These are phyloP conservation scores for Leptosphaerulina australis DNA, from an alignment of 2,329 filamentous ascomycete genomes.

Conservation along the genomic window DNA sequence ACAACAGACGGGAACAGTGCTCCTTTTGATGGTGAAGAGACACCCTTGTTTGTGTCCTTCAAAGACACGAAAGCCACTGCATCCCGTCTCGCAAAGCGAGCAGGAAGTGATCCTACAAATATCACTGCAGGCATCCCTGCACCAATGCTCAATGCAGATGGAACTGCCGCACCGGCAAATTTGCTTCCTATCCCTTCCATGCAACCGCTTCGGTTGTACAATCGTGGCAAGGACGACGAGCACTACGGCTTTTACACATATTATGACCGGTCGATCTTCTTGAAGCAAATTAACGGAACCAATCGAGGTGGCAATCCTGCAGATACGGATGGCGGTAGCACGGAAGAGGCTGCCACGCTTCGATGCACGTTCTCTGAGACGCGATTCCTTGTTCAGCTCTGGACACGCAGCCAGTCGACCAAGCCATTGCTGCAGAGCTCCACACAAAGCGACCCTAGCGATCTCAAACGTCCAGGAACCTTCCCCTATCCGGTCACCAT, in stretches of 20 bases:
- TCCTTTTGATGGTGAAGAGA: slow-evolving; percentile 80
- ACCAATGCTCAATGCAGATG: slow-evolving; percentile 68
- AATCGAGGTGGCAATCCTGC: slow-evolving; percentile 50
- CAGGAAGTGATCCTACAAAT: slow-evolving; percentile 43
- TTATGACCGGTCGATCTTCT: slow-evolving; percentile 85
- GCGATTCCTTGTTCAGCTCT: slow-evolving; percentile 66
- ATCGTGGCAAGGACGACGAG: slow-evolving; percentile 78
- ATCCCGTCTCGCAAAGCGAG: slow-evolving; percentile 47
- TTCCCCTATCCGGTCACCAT: slow-evolving; percentile 68
- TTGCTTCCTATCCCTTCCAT: slow-evolving; percentile 70
- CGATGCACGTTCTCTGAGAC: slow-evolving; percentile 67
- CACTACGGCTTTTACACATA: slow-evolving; percentile 96
- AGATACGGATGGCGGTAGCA: slow-evolving; percentile 59
- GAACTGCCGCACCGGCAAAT: slow-evolving; percentile 72
- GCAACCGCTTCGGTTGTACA: slow-evolving; percentile 84
- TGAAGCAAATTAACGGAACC: slow-evolving; percentile 65
- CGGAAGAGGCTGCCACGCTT: slow-evolving; percentile 53
- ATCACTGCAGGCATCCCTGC: slow-evolving; percentile 65
- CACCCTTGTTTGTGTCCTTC: slow-evolving; percentile 86
- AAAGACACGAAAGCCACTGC: slow-evolving; percentile 51
- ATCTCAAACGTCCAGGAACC: slow-evolving; percentile 59
- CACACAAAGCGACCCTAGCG: slow-evolving; percentile 45
- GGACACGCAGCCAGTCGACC: slow-evolving; percentile 58
- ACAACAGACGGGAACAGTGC: slow-evolving; percentile 77
- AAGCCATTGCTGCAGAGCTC: slow-evolving; percentile 43